Evolutionary conservation across 345 rosid genomes (phyloP), one percentile per base, ranked within the genome.

Genomic region (Pelargonium nanum): DNA sequence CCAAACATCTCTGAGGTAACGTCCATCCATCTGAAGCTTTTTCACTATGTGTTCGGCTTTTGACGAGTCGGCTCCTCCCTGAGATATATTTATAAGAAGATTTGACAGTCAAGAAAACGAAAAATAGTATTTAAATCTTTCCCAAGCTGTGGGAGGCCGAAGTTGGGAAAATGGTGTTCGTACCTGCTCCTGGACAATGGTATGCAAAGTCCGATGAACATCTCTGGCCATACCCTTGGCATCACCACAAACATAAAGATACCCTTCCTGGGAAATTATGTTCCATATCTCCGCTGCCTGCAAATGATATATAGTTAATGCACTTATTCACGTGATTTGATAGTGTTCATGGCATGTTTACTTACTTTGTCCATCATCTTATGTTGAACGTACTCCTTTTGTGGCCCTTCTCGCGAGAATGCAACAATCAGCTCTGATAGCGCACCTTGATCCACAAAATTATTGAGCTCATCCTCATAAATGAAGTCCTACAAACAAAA

Each of bases 191-290:
- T 80, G 87, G 44, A 77, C 74, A 67, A 94, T 83, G 6, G 85
- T 80, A 81, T 94, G 99, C 60, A 94, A 83, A 55, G 91, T 67
- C 72, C 95, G 74, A 72, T 94, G 99, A 52, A 94, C 99, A 57
- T 94, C 97, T 69, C 82, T 82, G 1, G 99, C 97, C 99, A 94
- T 94, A 74, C 97, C 96, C 69, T 94, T 94, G 66, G 99, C 99
- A 74, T 94, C 99, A 72, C 99, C 99, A 58, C 99, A 94, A 22
- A 94, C 97, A 72, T 94, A 94, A 12, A 90, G 55, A 65, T 88
- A 90, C 2, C 79, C 99, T 63, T 95, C 97, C 69, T 77, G 73
- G 13, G 89, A 81, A 60, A 86, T 75, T 74, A 81, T 70, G 72
- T 63, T 79, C 99, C 99, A 94, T 57, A 94, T 77, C 53, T 87